Percentiles rank a stretch among this genome's conserved stretches.
phyloP scores from a whole-genome alignment of 768 basidiomycete genomes.

The Leccinellum albellum region DNA sequence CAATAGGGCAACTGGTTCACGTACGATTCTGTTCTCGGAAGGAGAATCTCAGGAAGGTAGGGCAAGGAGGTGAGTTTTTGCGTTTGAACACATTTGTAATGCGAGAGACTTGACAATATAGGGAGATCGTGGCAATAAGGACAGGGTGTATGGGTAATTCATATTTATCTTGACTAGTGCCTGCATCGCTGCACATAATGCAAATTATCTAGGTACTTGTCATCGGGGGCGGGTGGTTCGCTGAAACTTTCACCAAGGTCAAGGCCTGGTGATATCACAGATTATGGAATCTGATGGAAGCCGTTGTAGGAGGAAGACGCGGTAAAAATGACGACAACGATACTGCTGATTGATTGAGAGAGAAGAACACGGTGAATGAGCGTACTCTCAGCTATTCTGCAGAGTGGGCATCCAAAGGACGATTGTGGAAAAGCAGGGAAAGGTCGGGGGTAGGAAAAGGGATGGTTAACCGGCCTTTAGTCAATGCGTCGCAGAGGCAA shows the following conservation, averaged over 20 bases:
- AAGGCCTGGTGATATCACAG: slow-evolving; percentile 17
- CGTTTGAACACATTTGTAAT: background rate
- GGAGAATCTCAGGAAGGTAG: too few species aligned
- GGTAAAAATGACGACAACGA: background rate
- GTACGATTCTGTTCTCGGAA: too few species aligned
- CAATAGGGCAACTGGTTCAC: too few species aligned
- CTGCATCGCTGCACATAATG: background rate
- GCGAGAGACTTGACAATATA: slow-evolving; percentile 1
- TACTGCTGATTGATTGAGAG: slow-evolving; percentile 10
- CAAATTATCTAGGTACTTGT: background rate
- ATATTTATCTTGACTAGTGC: background rate
- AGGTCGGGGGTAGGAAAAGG: too few species aligned
- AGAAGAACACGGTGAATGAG: slow-evolving; percentile 6
- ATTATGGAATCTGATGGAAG: slow-evolving; percentile 19
- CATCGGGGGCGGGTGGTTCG: background rate
- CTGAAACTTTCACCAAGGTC: slow-evolving; percentile 4
- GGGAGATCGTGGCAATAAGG: background rate
- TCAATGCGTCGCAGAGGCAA: too few species aligned
- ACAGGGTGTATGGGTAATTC: background rate
- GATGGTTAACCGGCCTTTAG: too few species aligned
- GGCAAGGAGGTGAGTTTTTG: too few species aligned
- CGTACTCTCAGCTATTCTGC: slow-evolving; percentile 2
- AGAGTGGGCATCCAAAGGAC: slow-evolving; percentile 1
- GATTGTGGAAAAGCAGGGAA: slow-evolving; percentile 16
- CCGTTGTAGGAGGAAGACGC: slow-evolving; percentile 21